These are phyloP conservation scores for Biscogniauxia sp. DNA, from an alignment of 2,329 filamentous ascomycete species.

Conservation along the genomic window DNA sequence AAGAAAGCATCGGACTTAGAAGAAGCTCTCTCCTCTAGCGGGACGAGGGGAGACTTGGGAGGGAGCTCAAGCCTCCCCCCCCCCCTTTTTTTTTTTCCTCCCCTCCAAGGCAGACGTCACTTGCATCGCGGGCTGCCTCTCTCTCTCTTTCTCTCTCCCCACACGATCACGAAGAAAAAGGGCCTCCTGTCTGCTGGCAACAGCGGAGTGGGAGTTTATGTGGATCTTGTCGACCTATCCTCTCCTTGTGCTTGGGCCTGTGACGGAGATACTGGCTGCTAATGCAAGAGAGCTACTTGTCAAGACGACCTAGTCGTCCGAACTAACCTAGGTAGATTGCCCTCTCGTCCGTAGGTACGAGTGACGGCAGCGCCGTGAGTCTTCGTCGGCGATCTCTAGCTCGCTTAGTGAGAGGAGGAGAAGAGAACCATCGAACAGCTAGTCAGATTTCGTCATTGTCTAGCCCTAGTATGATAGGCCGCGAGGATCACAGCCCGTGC, in stretches of 20 bases:
- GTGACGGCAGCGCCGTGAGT: not conserved
- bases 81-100: too few species aligned
- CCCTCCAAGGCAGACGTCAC: conserved; percentile 1
- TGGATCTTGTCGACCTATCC: not conserved
- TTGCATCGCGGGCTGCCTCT: conserved; percentile 2
- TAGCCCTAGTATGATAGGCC: not conserved
- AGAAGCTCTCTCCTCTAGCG: conserved; percentile 10
- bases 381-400: not conserved
- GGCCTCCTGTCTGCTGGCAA: not conserved
- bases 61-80: conserved; percentile 2
- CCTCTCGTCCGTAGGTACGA: not conserved
- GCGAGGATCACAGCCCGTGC: too few species aligned
- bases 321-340: not conserved
- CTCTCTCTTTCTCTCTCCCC: not conserved
- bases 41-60: conserved; percentile 16
- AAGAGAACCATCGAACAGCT: not conserved
- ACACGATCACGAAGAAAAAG: conserved; percentile 3
- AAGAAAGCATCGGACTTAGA: conserved; percentile 6
- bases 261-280: not conserved
- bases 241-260: not conserved
- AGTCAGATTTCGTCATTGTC: not conserved
- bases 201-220: not conserved
- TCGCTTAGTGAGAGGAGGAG: not conserved
- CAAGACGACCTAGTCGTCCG: not conserved
- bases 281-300: not conserved